Base-by-base conservation (phyloP, 2,329 filamentous ascomycete species). In the Ophiostoma novo-ulmi region DNA sequence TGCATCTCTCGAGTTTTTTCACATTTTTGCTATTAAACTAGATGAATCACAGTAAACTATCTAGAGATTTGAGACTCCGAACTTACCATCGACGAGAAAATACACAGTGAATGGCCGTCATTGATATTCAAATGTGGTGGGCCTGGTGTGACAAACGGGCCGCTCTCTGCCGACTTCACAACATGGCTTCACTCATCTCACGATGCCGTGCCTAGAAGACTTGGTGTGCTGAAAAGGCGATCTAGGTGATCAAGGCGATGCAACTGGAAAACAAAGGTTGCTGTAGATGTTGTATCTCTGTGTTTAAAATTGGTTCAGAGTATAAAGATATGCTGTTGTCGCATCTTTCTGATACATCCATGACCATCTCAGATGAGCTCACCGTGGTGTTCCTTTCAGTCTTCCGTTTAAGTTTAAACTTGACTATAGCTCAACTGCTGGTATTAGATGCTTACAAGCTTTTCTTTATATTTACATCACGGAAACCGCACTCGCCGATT, bases 71-170 rank as follows among this genome's bases (percentile, higher is more conserved):
- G 17, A 48, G 44, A 48, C 14, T 48, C 8, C 17, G 5, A 44
- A 48, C 6, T 10, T 20, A n/a, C 44, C n/a, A 48, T 20, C 17
- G 3, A 31, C 31, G 31, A 31, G 31, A 20, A 52, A 52, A 67
- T 3, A 38, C 38, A 48, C 38, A 44, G 38, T 22, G 4, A 6
- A 38, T 39, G 35, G 8, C 2, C 13, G 11, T 26, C 31, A 35
- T 35, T 11, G 26, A 61, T 61, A 31, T 31, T 31, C 31, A 31
- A 31, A 31, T 14, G 11, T 63, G 26, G 58, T 63, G 58, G 58
- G 26, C 22, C 58, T 68, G 70, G 70, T 69, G 70, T 69, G 31
- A 69, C 67, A 71, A 71, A 71, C 58, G 70, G 70, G 70, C 67
- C 70, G 70, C 70, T 71, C n/a, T 68, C 26, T 10, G 58, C 14